Conservation (phyloP, 768 basidiomycete species). For the Strobilomyces echinocephalus region DNA sequence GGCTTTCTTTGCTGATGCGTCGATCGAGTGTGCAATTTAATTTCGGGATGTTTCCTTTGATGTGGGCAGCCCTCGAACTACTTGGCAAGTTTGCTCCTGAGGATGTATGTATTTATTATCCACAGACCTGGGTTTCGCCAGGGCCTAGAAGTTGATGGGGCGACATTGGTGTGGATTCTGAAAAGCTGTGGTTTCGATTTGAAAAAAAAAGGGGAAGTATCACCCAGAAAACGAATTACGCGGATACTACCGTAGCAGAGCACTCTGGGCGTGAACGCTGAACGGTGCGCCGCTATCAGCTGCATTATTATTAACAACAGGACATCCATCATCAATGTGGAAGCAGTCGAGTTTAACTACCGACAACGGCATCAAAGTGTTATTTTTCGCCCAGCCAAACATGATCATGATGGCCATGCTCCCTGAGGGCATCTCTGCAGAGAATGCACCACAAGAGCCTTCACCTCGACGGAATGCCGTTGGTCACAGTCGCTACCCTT, state of each 20-base stretch:
- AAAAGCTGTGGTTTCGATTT: not conserved
- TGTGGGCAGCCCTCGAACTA: slow-evolving; percentile 5
- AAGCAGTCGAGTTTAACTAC: not conserved
- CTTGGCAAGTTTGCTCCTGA: slow-evolving; percentile 9
- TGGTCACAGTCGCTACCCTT: not conserved
- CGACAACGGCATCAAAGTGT: not conserved
- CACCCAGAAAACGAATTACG: slow-evolving; percentile 10
- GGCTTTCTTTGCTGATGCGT: slow-evolving; percentile 4
- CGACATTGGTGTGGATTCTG: not conserved
- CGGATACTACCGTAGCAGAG: slow-evolving; percentile 5
- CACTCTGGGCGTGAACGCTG: slow-evolving; percentile 1
- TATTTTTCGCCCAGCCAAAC: not conserved
- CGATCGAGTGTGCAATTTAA: slow-evolving; percentile 26
- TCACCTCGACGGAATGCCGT: not conserved
- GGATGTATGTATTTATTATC: not conserved
- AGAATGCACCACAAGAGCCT: not conserved
- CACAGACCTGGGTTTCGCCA: slow-evolving; percentile 13
- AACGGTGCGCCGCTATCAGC: slow-evolving; percentile 1
- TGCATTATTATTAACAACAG: slow-evolving; percentile 10
- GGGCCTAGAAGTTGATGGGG: not conserved
- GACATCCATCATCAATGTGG: slow-evolving; percentile 6
- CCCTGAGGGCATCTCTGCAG: too few species aligned
- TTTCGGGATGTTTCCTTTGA: slow-evolving; percentile 15
- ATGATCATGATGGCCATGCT: not conserved
- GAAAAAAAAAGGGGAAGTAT: not conserved